phyloP scores from a whole-genome alignment of 192 early-diverging fungal species.

The Umbelopsis ramanniana region DNA sequence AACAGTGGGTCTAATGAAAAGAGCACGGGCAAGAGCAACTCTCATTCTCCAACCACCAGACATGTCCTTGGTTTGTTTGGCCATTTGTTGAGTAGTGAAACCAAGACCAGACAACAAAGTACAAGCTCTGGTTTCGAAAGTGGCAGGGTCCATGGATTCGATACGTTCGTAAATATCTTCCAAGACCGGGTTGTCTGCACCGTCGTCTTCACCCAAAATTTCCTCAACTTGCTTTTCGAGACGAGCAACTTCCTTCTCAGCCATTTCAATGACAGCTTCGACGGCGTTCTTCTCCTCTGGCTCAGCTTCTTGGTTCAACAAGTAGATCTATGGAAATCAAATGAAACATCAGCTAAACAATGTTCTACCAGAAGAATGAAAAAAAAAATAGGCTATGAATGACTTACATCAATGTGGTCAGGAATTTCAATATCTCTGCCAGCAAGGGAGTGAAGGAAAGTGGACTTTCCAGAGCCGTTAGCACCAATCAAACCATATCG shows the following conservation, averaged over 20 bases:
- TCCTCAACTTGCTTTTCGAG: slow-evolving; percentile 94
- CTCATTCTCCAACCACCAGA: slow-evolving; percentile 99
- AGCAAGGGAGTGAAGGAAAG: slow-evolving; percentile 92
- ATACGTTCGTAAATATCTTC: slow-evolving; percentile 98
- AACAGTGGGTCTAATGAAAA: slow-evolving; percentile 81
- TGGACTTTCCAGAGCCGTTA: slow-evolving; percentile 93
- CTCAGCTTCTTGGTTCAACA: slow-evolving; percentile 95
- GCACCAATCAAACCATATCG: slow-evolving; percentile 90
- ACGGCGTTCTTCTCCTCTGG: slow-evolving; percentile 92
- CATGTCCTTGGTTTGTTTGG: slow-evolving; percentile 92
- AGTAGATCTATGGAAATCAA: slow-evolving; percentile 65
- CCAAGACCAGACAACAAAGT: slow-evolving; percentile 94
- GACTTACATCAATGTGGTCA: slow-evolving; percentile 88
- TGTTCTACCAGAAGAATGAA: background rate
- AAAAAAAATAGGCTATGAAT: background rate
- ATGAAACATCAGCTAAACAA: background rate
- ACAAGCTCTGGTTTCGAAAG: slow-evolving; percentile 93
- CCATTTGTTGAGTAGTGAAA: slow-evolving; percentile 87
- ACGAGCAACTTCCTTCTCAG: slow-evolving; percentile 87
- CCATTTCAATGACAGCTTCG: slow-evolving; percentile 89
- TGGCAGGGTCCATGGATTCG: slow-evolving; percentile 87
- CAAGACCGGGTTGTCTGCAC: slow-evolving; percentile 84
- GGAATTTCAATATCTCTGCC: slow-evolving; percentile 95
- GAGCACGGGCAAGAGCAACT: slow-evolving; percentile 93
- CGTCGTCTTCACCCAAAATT: slow-evolving; percentile 76